Conservation (phyloP, 208 protist genomes). For the Leishmania amazonensis region DNA sequence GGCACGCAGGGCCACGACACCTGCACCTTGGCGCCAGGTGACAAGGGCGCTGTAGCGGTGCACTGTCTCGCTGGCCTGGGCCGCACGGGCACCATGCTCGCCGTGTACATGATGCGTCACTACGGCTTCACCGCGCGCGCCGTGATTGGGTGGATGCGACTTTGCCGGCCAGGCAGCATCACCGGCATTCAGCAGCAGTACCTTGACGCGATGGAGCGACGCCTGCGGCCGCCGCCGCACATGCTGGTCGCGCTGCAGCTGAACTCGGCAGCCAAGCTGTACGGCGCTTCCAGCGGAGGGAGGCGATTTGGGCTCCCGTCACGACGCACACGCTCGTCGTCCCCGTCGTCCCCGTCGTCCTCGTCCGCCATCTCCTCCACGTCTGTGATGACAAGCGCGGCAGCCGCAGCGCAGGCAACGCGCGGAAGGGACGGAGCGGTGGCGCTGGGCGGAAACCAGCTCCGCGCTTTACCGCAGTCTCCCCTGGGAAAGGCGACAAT, state of each 20-base stretch:
- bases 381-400: no score
- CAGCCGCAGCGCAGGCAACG: not conserved
- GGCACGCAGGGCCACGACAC: not conserved
- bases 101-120: slow-evolving; percentile 92
- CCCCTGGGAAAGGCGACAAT: not conserved
- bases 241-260: slow-evolving; percentile 24
- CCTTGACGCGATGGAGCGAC: slow-evolving; percentile 81
- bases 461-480: not conserved
- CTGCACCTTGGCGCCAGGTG: not conserved
- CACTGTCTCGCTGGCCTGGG: slow-evolving; percentile 97
- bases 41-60: slow-evolving; percentile 79
- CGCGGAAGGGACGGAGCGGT: not conserved
- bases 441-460: not conserved
- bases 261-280: not conserved
- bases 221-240: slow-evolving; percentile 42
- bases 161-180: slow-evolving; percentile 96
- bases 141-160: slow-evolving; percentile 93
- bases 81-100: slow-evolving; percentile 95
- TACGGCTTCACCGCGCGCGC: slow-evolving; percentile 93
- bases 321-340: not conserved
- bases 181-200: slow-evolving; percentile 97
- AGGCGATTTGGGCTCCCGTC: not conserved
- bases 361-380: not conserved
- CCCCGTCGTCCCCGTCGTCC: not conserved
- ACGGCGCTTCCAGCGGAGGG: not conserved